Percentiles rank a stretch among this genome's conserved stretches.
phyloP scores from a whole-genome alignment of 441 rosid genomes.

The Sinapis alba region DNA sequence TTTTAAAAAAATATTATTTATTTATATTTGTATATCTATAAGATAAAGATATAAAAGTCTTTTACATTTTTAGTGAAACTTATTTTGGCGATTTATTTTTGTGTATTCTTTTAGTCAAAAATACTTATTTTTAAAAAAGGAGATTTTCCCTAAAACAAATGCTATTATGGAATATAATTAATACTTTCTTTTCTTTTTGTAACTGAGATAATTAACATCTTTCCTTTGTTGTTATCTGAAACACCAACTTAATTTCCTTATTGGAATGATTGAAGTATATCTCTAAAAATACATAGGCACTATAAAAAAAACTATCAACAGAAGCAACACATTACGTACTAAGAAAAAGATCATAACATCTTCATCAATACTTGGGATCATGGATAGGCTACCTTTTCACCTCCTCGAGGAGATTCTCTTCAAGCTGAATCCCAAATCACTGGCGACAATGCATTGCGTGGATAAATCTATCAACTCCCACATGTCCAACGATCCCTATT shows the following conservation, averaged over 20 bases:
- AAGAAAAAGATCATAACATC: not conserved
- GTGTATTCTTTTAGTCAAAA: too few species aligned
- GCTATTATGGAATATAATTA: too few species aligned
- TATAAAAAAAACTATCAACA: not conserved
- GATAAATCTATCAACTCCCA: not conserved
- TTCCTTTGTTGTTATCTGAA: not conserved
- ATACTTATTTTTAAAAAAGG: too few species aligned
- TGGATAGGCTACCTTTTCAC: constrained; percentile 4
- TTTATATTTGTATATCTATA: too few species aligned
- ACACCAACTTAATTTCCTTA: not conserved
- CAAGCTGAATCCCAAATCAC: not conserved
- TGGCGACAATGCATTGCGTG: constrained; percentile 3
- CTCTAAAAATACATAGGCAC: not conserved
- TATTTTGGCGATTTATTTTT: too few species aligned
- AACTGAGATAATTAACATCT: not conserved
- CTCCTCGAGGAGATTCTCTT: constrained; percentile 13
- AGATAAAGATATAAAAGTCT: too few species aligned
- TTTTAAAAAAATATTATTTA: too few species aligned
- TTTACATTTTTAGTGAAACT: too few species aligned
- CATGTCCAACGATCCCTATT: not conserved
- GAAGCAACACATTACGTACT: not conserved
- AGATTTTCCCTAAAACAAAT: too few species aligned
- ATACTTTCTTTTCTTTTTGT: too few species aligned
- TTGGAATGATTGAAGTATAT: not conserved
- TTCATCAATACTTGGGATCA: not conserved